A percentile compares a stretch with the other conserved stretches of the same genome.
Evolutionary conservation across 2,329 filamentous ascomycete genomes (phyloP).

Genomic region (Fusarium piperis): DNA sequence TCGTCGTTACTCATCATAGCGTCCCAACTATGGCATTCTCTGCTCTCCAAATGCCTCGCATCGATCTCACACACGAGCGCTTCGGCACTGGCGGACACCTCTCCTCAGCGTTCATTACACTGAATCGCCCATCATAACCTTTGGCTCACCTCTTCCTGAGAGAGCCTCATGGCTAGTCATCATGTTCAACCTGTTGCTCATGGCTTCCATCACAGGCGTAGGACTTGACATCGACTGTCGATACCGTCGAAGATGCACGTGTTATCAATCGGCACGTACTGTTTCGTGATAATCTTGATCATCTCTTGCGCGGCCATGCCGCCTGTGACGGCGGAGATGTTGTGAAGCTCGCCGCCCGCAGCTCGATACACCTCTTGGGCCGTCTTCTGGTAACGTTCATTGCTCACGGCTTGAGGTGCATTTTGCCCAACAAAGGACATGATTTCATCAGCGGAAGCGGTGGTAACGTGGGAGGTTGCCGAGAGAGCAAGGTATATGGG

Average conservation of each 20-base stretch:
- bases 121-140: neutral
- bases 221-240: conserved; percentile 67
- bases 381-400: conserved; percentile 62
- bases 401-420: conserved; percentile 58
- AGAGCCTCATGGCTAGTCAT: neutral
- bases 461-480: conserved; percentile 59
- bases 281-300: conserved; percentile 85
- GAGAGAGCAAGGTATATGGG: conserved; percentile 75
- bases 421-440: conserved; percentile 55
- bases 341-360: conserved; percentile 88
- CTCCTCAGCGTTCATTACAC: neutral
- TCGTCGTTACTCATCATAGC: conserved; percentile 18
- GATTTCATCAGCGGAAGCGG: conserved; percentile 63
- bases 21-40: neutral
- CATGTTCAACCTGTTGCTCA: neutral
- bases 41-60: neutral
- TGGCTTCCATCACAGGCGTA: conserved; percentile 56
- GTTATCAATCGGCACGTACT: conserved; percentile 77
- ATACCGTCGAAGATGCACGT: conserved; percentile 78
- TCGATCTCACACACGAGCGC: neutral
- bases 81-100: neutral
- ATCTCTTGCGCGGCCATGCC: conserved; percentile 97
- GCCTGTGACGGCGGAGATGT: conserved; percentile 86
- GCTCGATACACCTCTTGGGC: conserved; percentile 78
- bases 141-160: neutral